Percentiles rank a stretch among this genome's conserved stretches.
Evolutionary conservation across 2,329 filamentous ascomycete species (phyloP).

Genomic region (Talaromyces sp.): DNA sequence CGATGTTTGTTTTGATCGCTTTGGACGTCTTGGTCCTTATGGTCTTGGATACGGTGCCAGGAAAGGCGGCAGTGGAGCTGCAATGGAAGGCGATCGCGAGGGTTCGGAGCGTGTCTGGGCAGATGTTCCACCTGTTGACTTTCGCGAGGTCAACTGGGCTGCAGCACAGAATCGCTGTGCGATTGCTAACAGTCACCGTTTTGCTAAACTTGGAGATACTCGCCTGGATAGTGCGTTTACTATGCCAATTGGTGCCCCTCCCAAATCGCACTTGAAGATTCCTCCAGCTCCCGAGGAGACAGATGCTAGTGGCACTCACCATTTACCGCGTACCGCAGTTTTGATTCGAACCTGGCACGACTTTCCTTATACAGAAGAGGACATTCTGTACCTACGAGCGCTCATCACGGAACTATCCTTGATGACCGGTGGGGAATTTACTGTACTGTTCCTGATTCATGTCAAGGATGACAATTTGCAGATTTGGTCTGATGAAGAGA

Average conservation of each 20-base stretch:
- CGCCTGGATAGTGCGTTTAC: conserved; percentile 30
- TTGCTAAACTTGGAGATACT: conserved; percentile 41
- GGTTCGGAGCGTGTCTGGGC: conserved; percentile 77
- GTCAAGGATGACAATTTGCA: conserved; percentile 73
- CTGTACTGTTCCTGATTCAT: conserved; percentile 76
- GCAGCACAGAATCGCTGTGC: conserved; percentile 71
- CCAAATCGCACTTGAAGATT: conserved; percentile 16
- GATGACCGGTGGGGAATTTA: conserved; percentile 74
- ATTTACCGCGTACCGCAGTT: conserved; percentile 60
- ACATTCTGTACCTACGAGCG: conserved; percentile 74
- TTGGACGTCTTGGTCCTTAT: conserved; percentile 81
- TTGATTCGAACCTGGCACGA: conserved; percentile 76
- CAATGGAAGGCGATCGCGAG: conserved; percentile 75
- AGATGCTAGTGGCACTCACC: conserved; percentile 20
- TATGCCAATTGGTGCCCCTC: conserved; percentile 29
- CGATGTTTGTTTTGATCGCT: conserved; percentile 89
- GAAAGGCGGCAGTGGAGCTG: conserved; percentile 76
- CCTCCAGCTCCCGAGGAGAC: conserved; percentile 18
- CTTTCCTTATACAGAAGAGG: conserved; percentile 71
- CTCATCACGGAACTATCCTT: conserved; percentile 74
- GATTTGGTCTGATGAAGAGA: conserved; percentile 74
- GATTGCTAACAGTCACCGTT: conserved; percentile 64
- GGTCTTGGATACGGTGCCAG: conserved; percentile 78
- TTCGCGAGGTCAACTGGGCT: conserved; percentile 70
- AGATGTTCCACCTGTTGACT: conserved; percentile 67